Conservation (phyloP, 2,329 filamentous ascomycete genomes). For the Penicillium polonicum region DNA sequence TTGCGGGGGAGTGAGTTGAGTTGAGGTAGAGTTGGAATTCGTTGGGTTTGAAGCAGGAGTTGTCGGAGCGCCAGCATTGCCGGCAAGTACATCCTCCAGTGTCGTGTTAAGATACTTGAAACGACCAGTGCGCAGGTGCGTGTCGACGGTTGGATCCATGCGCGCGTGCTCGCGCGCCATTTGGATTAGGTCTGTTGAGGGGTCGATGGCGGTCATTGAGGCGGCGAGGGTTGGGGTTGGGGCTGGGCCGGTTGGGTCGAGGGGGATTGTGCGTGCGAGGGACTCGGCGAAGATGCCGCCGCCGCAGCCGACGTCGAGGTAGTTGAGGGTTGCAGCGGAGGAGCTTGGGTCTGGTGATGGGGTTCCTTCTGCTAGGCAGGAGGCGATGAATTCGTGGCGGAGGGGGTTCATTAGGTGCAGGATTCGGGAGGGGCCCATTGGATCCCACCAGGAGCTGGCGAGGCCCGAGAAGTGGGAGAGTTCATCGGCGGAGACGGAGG, state of each 20-base stretch:
- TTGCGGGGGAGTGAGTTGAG: constrained; percentile 16
- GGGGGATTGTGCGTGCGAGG: constrained; percentile 44
- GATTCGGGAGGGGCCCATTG: constrained; percentile 84
- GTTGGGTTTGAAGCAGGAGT: neutral
- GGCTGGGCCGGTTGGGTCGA: constrained; percentile 12
- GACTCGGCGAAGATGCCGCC: constrained; percentile 92
- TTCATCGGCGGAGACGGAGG: constrained; percentile 83
- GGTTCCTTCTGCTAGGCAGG: constrained; percentile 62
- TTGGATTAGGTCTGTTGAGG: constrained; percentile 44
- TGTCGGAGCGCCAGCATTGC: constrained; percentile 4
- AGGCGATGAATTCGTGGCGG: constrained; percentile 84
- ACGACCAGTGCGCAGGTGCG: constrained; percentile 50
- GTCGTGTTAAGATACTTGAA: constrained; percentile 73
- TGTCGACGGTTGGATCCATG: constrained; percentile 66
- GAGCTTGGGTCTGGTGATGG: constrained; percentile 34
- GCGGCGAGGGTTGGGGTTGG: constrained; percentile 39
- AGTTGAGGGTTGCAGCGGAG: constrained; percentile 47
- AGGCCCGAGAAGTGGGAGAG: constrained; percentile 93
- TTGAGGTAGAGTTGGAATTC: neutral
- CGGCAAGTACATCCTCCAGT: constrained; percentile 59
- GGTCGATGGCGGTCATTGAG: constrained; percentile 48
- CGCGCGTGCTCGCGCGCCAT: constrained; percentile 75
- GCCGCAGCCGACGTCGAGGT: constrained; percentile 92
- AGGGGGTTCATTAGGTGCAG: constrained; percentile 98
- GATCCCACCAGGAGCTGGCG: constrained; percentile 95